Evolutionary conservation across 2,329 filamentous ascomycete genomes (phyloP).

Genomic region (Scedosporium aurantiacum): DNA sequence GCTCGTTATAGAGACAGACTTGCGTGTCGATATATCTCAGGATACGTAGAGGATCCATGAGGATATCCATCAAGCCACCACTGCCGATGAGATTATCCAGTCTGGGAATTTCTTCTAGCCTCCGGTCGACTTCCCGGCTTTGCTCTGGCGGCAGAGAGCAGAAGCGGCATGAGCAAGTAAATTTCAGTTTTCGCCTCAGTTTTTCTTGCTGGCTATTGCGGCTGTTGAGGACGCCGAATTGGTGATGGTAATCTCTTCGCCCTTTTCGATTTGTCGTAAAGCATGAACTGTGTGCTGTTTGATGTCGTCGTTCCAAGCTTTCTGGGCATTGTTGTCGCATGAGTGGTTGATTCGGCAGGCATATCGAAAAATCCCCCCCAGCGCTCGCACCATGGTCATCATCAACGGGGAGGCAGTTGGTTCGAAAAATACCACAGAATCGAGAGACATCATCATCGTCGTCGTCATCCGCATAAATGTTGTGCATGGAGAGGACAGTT

Average conservation of each 20-base stretch:
- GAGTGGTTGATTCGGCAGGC: constrained; percentile 19
- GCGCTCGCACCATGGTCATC: constrained; percentile 10
- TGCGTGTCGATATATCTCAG: too few relatives aligned
- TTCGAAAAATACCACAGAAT: background rate
- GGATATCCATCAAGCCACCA: too few relatives aligned
- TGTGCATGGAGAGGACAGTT: background rate
- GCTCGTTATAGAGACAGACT: too few relatives aligned
- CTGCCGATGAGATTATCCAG: too few relatives aligned
- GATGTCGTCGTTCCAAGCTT: constrained; percentile 14
- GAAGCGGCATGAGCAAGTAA: background rate
- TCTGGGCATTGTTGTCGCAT: constrained; percentile 16
- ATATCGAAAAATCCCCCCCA: constrained; percentile 12
- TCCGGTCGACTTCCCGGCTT: background rate
- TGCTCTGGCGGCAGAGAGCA: background rate
- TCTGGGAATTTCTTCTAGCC: background rate
- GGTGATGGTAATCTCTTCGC: constrained; percentile 15
- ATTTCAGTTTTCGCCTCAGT: background rate
- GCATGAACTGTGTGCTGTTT: constrained; percentile 15
- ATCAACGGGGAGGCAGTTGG: background rate
- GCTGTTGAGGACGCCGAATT: constrained; percentile 8
- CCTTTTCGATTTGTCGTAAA: constrained; percentile 13
- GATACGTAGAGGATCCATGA: too few relatives aligned
- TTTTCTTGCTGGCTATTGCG: background rate
- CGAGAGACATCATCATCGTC: background rate
- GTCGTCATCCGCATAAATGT: background rate